Base-by-base conservation (phyloP, 176 grass and related monocot genomes). In the Phoenix roebelenii region DNA sequence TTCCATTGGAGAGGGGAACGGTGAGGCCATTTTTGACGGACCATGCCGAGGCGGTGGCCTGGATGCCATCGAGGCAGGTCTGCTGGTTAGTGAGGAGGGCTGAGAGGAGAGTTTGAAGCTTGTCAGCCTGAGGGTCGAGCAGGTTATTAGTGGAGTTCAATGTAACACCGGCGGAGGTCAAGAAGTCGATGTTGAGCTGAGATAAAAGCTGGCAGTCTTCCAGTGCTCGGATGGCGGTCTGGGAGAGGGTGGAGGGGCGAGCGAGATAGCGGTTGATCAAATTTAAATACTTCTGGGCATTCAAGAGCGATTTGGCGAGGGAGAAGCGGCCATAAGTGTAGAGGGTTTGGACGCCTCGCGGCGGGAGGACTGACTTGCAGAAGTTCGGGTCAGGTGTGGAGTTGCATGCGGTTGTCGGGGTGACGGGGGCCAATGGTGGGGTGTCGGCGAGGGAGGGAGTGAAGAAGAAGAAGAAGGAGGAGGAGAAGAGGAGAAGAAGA, bases 1-100 rank as follows among this genome's bases (percentile, higher is more conserved):
- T 85, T 64, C 75, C 68, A 39, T 88, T 79, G 15, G 66, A 59
- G 50, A 83, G 56, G 29, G 92, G 83, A 10, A 59, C 67, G 16
- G 64, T 16, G 28, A 97, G 84, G 69, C 79, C 54, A 20, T 65
- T 73, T 53, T 89, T 85, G 32, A 97, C 72, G 6, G 83, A 88
- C 92, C 92, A 97, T 23, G 84, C 80, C 20, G 87, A 64, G 17
- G 81, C 76, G 14, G 92, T 67, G 5, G 61, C 72, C 60, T 74
- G 65, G 10, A 97, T 59, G 55, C 92, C 87, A 23, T 91, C 87
- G 44, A 78, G 35, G 55, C 87, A 97, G 5, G 92, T 91, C 72
- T 97, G 81, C 58, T 91, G 80, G 80, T 97, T 97, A 3, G 92
- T 97, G 3, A 97, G n/a, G 69, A 97, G 74, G 0, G 87, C 92